Base-by-base conservation (phyloP, 1,284 basidiomycete species). In the Amylostereum areolatum region DNA sequence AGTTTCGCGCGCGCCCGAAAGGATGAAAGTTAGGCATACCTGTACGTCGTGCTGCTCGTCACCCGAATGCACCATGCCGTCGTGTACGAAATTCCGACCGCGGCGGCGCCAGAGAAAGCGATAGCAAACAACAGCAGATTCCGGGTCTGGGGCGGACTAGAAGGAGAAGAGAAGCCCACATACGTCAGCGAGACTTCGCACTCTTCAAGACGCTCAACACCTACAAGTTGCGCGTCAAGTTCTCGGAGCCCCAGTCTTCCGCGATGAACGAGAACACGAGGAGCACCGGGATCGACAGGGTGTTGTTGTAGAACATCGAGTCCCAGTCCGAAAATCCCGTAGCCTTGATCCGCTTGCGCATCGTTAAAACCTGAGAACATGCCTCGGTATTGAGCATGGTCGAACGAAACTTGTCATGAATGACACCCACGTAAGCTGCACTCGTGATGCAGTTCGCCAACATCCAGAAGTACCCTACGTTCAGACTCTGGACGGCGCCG, bases 251-350 rank as follows among this genome's bases (percentile, higher is more conserved):
- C 97, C 97, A 99, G 64, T 97, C 85, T 69, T 99, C 97, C 36
- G 89, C 72, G 47, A 95, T 58, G 55, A 99, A 62, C 11, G 94
- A 97, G 63, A 89, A 91, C 52, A 94, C 58, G 36, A 81, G 74
- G 39, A 99, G 75, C 34, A 98, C 83, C 39, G 97, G 94, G 59
- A 99, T 93, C 33, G 92, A 97, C 45, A 99, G 75, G 46, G 98
- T 68, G 69, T 99, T 99, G 75, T 97, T 98, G 76, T 98, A 99
- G 72, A 94, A 97, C 96, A 99, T 98, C 28, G 95, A 90, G 65
- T 99, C 97, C 95, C 94, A 97, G 65, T 99, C 96, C 54, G 94
- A 96, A 74, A 99, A 99, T 36, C 92, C 92, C n/a, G 93, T 98
- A 39, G 80, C 67, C 74, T 99, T 99, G 76, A 99, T 99, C 52